Evolutionary conservation across 108 stramenopile genomes (phyloP), one percentile per base, ranked within the genome.

Genomic region (Hondaea fermentalgiana): DNA sequence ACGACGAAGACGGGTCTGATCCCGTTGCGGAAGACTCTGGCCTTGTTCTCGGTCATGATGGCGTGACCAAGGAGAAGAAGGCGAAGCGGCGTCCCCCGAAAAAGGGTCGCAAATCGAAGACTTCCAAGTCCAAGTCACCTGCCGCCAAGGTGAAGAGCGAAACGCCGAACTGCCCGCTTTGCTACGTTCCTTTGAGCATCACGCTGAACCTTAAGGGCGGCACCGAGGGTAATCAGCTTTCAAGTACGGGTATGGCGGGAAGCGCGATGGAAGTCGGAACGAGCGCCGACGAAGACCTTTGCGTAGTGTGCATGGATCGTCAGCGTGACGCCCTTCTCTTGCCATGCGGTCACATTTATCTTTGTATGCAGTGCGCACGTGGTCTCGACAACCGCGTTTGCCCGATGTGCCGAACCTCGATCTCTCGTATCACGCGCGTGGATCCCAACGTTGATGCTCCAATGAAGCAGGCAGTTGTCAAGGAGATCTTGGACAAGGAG

Each of bases 101-200:
- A 49, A 44, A 28, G 28, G 51, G 17, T 14, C 19, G 60, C 44
- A 44, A 53, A 71, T 23, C 21, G 87, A 87, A 17, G 47, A 44
- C 4, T 17, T 35, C 4, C 44, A 44, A 87, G 87, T 5, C 16
- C 43, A 35, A 16, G 64, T 45, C 5, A 76, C 28, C 5, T 17
- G 51, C 8, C 44, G 23, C 88, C 25, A 43, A 47, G 35, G 51
- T 19, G 21, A 25, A 44, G 23, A 28, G 8, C 29, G 87, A 59
- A 43, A 58, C 45, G 12, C 88, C 64, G 5, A 88, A 88, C 28
- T 89, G 89, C 83, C 89, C 89, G 12, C 23, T 43, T 5, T 89
- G 89, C 89, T 42, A 49, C 1, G 72, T 42, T 45, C 76, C 89
- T 10, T 44, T 89, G 29, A 87, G 45, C 45, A 25, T 89, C 5